Evolutionary conservation across 1,139 yeast species (phyloP).

Genomic region (Yamadazyma conglobata): DNA sequence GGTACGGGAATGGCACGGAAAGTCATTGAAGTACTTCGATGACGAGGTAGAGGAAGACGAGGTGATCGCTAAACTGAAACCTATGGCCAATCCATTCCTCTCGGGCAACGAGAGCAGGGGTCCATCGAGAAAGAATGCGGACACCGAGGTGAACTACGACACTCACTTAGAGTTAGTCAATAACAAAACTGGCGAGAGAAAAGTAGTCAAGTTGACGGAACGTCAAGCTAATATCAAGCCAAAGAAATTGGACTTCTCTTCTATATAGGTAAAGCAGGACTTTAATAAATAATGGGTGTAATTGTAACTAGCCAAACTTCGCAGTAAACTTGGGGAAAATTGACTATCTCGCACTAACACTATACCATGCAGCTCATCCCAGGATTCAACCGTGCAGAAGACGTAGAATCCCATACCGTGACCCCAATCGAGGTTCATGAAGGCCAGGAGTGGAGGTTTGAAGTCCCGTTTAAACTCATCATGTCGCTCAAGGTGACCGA

Average conservation of each 20-base stretch:
- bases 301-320: too few relatives aligned
- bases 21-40: constrained; percentile 24
- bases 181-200: constrained; percentile 36
- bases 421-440: constrained; percentile 11
- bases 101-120: constrained; percentile 1
- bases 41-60: constrained; percentile 29
- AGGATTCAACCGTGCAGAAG: constrained; percentile 8
- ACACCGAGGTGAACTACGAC: constrained; percentile 23
- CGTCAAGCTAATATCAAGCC: constrained; percentile 39
- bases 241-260: constrained; percentile 33
- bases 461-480: constrained; percentile 57
- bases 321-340: too few relatives aligned
- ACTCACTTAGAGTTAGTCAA: constrained; percentile 41
- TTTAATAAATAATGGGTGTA: too few relatives aligned
- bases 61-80: constrained; percentile 1
- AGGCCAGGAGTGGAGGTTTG: constrained; percentile 80
- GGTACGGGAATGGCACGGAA: constrained; percentile 39
- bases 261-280: constrained; percentile 1
- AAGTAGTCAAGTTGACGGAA: constrained; percentile 30
- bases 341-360: too few relatives aligned
- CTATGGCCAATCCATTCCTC: constrained; percentile 21
- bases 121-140: constrained; percentile 1
- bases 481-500: constrained; percentile 52
- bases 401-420: constrained; percentile 4
- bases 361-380: constrained; percentile 10